These are phyloP conservation scores for Penicillium desertorum DNA, from an alignment of 495 filamentous ascomycete genomes.

Conservation along the genomic window DNA sequence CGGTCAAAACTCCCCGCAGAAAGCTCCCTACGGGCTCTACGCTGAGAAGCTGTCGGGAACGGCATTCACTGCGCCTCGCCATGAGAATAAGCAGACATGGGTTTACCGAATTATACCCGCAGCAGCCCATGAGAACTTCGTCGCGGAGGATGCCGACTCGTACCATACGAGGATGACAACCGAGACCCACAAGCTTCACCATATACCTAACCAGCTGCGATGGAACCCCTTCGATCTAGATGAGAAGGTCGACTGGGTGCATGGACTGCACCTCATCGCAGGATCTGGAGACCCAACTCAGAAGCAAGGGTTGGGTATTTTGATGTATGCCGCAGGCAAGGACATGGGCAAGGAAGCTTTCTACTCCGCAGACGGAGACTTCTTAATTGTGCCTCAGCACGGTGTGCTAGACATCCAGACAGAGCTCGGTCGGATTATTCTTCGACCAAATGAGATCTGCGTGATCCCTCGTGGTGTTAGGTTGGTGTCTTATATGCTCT, in stretches of 20 bases:
- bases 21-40: slow-evolving; percentile 80
- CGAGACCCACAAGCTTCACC: slow-evolving; percentile 54
- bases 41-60: slow-evolving; percentile 93
- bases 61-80: slow-evolving; percentile 85
- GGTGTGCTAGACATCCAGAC: slow-evolving; percentile 84
- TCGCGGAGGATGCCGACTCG: slow-evolving; percentile 50
- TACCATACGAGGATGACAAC: slow-evolving; percentile 54
- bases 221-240: slow-evolving; percentile 89
- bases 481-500: slow-evolving; percentile 10
- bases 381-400: slow-evolving; percentile 81
- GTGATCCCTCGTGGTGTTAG: slow-evolving; percentile 80
- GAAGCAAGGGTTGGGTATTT: slow-evolving; percentile 78
- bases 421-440: slow-evolving; percentile 76
- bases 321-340: slow-evolving; percentile 77
- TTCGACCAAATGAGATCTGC: slow-evolving; percentile 85
- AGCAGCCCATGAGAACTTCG: slow-evolving; percentile 76
- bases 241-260: slow-evolving; percentile 72
- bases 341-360: slow-evolving; percentile 79
- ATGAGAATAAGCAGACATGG: slow-evolving; percentile 90
- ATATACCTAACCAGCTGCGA: slow-evolving; percentile 82
- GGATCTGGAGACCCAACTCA: slow-evolving; percentile 80
- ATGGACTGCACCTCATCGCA: slow-evolving; percentile 72
- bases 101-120: slow-evolving; percentile 89
- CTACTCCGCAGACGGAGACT: slow-evolving; percentile 89
- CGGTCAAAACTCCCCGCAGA: slow-evolving; percentile 85